Conservation (phyloP, 2,329 filamentous ascomycete genomes). For the Exophiala dermatitidis region DNA sequence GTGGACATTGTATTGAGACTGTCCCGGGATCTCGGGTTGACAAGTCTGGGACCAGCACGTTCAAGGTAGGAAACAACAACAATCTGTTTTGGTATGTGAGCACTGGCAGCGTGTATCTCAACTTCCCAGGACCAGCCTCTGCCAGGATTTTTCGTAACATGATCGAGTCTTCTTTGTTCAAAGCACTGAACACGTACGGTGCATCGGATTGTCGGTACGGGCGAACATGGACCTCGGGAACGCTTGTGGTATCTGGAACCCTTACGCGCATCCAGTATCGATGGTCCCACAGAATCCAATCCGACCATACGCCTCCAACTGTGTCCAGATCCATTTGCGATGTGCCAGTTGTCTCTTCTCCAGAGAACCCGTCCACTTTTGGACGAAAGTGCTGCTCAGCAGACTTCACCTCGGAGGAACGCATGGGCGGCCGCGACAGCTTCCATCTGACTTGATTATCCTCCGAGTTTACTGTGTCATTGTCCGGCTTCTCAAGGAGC, state of each 20-base stretch:
- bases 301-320: slow-evolving; percentile 7
- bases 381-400: slow-evolving; percentile 3
- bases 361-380: not conserved
- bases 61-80: slow-evolving; percentile 22
- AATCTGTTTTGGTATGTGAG: slow-evolving; percentile 12
- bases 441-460: slow-evolving; percentile 4
- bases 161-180: not conserved
- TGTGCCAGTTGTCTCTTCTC: not conserved
- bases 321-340: not conserved
- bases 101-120: slow-evolving; percentile 23
- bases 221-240: slow-evolving; percentile 14
- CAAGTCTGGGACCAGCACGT: slow-evolving; percentile 2
- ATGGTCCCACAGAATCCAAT: slow-evolving; percentile 22
- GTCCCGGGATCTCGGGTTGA: not conserved
- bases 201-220: slow-evolving; percentile 14
- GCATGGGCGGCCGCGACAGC: slow-evolving; percentile 19
- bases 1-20: not conserved
- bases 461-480: not conserved
- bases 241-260: not conserved
- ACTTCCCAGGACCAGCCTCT: slow-evolving; percentile 19
- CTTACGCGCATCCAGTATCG: slow-evolving; percentile 22
- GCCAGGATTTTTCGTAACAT: slow-evolving; percentile 9
- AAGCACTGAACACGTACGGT: not conserved
- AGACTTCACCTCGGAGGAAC: slow-evolving; percentile 7
- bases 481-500: slow-evolving; percentile 4